A percentile compares a stretch with the other conserved stretches of the same genome.
These are phyloP conservation scores for Mycena kentingensis DNA, from an alignment of 768 basidiomycete genomes.

Conservation along the genomic window DNA sequence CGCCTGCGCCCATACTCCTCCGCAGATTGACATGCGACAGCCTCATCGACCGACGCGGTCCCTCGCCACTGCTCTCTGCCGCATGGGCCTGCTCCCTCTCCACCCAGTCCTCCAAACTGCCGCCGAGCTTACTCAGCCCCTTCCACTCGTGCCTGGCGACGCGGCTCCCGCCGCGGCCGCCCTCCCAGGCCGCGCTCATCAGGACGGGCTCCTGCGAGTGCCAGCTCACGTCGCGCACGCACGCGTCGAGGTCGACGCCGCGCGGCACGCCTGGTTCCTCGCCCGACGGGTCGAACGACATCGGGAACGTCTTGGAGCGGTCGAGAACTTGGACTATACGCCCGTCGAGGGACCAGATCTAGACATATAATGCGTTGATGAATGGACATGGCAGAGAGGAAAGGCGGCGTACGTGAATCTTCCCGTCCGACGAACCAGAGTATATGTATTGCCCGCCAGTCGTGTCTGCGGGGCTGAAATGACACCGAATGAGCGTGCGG, in stretches of 20 bases:
- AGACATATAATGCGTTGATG: constrained; percentile 16
- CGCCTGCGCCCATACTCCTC: constrained; percentile 5
- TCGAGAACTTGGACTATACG: constrained; percentile 81
- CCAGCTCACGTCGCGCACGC: constrained; percentile 96
- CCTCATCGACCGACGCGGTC: constrained; percentile 7
- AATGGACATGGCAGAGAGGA: constrained; percentile 6
- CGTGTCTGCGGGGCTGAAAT: constrained; percentile 92
- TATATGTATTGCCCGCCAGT: constrained; percentile 94
- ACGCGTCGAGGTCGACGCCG: constrained; percentile 41
- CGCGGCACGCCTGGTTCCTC: constrained; percentile 42
- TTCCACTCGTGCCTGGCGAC: constrained; percentile 97
- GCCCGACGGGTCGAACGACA: constrained; percentile 72
- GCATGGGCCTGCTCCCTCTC: constrained; percentile 54
- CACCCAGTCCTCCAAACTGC: constrained; percentile 72
- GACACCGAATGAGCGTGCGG: constrained; percentile 90
- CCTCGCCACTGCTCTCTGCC: background rate
- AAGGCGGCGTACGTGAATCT: constrained; percentile 65
- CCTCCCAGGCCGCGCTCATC: constrained; percentile 91
- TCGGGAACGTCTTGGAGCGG: constrained; percentile 70
- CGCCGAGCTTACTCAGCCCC: constrained; percentile 73
- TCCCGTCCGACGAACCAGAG: constrained; percentile 87
- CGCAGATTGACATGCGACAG: constrained; percentile 5
- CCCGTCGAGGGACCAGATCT: constrained; percentile 98
- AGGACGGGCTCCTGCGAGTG: constrained; percentile 87
- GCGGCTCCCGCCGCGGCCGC: constrained; percentile 61